These are phyloP conservation scores for Cytospora piceicola DNA, from an alignment of 2,329 filamentous ascomycete genomes.

Conservation along the genomic window DNA sequence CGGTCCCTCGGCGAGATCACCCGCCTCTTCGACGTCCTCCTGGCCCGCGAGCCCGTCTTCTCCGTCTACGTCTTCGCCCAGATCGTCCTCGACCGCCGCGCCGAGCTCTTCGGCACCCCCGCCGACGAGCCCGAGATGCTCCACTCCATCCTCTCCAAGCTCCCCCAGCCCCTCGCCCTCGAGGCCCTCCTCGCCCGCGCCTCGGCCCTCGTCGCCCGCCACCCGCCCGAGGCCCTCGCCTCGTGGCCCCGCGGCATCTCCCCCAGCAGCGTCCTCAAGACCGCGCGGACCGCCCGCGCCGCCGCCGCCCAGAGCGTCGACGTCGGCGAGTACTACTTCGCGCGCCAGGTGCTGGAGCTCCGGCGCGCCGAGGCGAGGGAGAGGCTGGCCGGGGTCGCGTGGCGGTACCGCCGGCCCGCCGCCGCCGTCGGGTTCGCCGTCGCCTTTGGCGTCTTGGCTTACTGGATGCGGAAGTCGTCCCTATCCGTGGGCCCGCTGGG, in stretches of 20 bases:
- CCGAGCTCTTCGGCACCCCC: constrained; percentile 84
- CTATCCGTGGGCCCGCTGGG: constrained; percentile 21
- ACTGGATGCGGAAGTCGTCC: constrained; percentile 64
- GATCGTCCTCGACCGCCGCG: constrained; percentile 78
- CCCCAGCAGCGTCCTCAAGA: constrained; percentile 80
- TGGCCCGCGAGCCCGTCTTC: constrained; percentile 86
- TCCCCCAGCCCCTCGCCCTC: constrained; percentile 79
- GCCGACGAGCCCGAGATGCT: constrained; percentile 89
- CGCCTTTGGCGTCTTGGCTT: constrained; percentile 67
- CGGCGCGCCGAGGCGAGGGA: constrained; percentile 63
- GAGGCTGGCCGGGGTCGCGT: constrained; percentile 54
- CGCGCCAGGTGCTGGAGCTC: constrained; percentile 74
- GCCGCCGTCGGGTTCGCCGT: constrained; percentile 66
- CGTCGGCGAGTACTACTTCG: constrained; percentile 71
- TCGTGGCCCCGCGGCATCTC: constrained; percentile 71
- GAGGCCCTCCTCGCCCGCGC: constrained; percentile 75
- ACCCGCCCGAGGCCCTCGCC: constrained; percentile 74
- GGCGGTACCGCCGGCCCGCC: constrained; percentile 68
- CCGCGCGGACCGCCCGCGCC: constrained; percentile 60
- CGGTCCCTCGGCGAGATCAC: constrained; percentile 87
- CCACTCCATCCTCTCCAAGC: constrained; percentile 82
- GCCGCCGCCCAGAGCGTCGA: constrained; percentile 61
- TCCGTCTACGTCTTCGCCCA: constrained; percentile 90
- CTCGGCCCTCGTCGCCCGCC: constrained; percentile 61
- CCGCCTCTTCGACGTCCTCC: constrained; percentile 87